Conservation (phyloP, 176 grass and related monocot species). For the Miscanthus lutarioriparius region DNA sequence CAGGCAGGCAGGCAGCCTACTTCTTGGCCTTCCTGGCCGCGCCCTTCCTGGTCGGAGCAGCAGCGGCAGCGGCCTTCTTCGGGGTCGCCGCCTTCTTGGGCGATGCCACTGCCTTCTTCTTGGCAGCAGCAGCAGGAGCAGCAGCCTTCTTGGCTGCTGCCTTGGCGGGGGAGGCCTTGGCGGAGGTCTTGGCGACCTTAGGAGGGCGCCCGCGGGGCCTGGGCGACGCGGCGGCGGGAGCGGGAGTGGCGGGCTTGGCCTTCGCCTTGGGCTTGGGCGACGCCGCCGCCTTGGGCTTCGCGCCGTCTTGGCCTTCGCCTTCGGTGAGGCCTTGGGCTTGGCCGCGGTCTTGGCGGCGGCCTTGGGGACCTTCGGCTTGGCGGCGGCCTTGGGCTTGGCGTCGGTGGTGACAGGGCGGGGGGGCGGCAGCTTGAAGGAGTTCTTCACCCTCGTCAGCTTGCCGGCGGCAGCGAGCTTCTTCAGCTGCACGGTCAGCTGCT, state of each 20-base stretch:
- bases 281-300: conserved; percentile 37
- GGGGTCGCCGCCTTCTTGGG: conserved; percentile 20
- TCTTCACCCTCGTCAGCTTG: conserved; percentile 73
- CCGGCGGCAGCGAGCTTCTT: conserved; percentile 61
- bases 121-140: not conserved
- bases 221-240: not conserved
- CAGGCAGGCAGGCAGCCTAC: not conserved
- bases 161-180: conserved; percentile 22
- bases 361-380: not conserved
- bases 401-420: not conserved
- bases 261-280: conserved; percentile 7
- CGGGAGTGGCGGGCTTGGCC: not conserved
- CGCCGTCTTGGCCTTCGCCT: conserved; percentile 42
- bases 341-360: not conserved
- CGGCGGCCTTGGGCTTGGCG: not conserved
- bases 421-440: conserved; percentile 71
- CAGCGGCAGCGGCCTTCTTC: conserved; percentile 17
- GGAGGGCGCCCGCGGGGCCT: conserved; percentile 15
- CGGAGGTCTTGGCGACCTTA: conserved; percentile 43
- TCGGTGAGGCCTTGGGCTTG: not conserved
- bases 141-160: not conserved
- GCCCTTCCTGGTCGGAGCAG: conserved; percentile 37
- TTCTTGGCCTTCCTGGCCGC: conserved; percentile 60
- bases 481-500: conserved; percentile 51
- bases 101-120: conserved; percentile 6